These are phyloP conservation scores for Leptographium lundbergii DNA, from an alignment of 2,329 filamentous ascomycete species.

Conservation along the genomic window DNA sequence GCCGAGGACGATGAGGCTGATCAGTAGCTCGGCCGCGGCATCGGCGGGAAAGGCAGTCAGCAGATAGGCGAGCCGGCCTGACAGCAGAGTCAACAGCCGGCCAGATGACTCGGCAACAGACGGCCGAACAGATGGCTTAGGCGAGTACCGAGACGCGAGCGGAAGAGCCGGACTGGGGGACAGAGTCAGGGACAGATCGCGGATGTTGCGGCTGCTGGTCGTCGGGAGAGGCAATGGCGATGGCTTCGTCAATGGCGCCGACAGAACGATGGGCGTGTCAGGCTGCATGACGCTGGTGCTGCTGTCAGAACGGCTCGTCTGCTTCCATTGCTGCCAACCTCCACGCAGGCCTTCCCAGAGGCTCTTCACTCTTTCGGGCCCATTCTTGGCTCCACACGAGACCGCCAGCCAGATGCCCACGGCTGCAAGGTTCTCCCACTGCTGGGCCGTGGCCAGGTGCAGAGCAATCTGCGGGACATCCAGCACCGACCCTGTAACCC, in stretches of 20 bases:
- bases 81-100: neutral
- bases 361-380: neutral
- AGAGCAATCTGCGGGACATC: neutral
- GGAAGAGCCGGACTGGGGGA: too few relatives aligned
- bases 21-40: slow-evolving; percentile 2
- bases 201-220: neutral
- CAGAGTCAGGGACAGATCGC: too few relatives aligned
- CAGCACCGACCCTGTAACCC: neutral
- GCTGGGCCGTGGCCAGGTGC: neutral
- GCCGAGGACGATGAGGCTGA: neutral
- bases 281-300: neutral
- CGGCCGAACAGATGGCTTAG: neutral
- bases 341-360: neutral
- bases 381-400: too few relatives aligned
- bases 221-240: neutral
- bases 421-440: neutral
- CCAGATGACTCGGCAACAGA: neutral
- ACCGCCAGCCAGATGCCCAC: neutral
- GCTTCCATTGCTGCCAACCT: neutral
- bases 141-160: neutral
- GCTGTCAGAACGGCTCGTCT: neutral
- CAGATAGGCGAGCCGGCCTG: neutral
- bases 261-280: neutral
- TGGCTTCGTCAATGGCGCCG: neutral
- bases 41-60: slow-evolving; percentile 3